Conservation (phyloP, 352 stramenopile species). For the Phytophthora macrochlamydospora region DNA sequence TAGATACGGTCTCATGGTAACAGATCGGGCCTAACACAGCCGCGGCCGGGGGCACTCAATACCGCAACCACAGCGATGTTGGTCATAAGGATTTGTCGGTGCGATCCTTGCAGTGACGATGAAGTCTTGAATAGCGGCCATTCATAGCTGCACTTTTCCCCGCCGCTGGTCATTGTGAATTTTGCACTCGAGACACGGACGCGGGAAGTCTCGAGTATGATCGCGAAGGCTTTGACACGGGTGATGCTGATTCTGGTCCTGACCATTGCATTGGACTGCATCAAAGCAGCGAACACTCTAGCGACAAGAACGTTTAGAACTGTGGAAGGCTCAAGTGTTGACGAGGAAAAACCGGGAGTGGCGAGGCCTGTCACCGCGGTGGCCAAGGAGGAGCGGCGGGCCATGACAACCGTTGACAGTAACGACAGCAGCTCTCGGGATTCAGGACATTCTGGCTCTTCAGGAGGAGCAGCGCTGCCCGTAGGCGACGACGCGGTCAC, state of each 20-base stretch:
- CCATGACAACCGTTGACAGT: too few species aligned
- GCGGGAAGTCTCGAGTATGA: slow-evolving; percentile 16
- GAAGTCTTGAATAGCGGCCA: slow-evolving; percentile 10
- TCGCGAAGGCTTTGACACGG: slow-evolving; percentile 18
- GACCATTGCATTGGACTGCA: not conserved
- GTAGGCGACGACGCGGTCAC: not conserved
- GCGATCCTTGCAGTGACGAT: slow-evolving; percentile 9
- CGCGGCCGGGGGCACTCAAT: too few species aligned
- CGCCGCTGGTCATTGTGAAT: slow-evolving; percentile 25
- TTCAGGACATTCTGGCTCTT: not conserved
- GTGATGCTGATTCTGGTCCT: slow-evolving; percentile 1
- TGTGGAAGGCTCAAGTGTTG: not conserved
- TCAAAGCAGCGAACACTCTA: not conserved
- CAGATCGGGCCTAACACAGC: too few species aligned
- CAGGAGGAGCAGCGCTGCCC: not conserved
- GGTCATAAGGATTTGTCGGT: not conserved
- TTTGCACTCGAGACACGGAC: slow-evolving; percentile 10
- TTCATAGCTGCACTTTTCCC: slow-evolving; percentile 8
- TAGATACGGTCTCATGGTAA: too few species aligned
- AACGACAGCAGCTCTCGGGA: not conserved
- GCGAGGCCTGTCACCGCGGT: too few species aligned
- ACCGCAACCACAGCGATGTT: not conserved
- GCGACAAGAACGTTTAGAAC: not conserved
- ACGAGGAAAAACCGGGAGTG: too few species aligned
- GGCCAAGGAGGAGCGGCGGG: too few species aligned